Evolutionary conservation across 768 basidiomycete species (phyloP).

Genomic region (Hypholoma sublateritium): DNA sequence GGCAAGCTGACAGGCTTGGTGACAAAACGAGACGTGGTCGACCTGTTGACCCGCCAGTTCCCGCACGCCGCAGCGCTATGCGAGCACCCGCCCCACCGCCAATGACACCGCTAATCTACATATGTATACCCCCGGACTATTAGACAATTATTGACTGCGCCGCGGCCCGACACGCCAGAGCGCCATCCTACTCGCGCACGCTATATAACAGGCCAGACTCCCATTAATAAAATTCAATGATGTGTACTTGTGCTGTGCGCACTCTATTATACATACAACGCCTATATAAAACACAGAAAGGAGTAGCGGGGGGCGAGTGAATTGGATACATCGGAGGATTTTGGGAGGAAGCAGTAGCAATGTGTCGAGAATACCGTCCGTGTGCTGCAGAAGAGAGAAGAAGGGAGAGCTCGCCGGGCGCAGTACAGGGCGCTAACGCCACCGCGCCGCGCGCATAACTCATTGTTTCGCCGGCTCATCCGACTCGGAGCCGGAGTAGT

Average conservation of each 20-base stretch:
- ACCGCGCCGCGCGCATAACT: not conserved
- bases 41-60: constrained; percentile 57
- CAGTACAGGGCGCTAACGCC: not conserved
- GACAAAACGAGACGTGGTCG: constrained; percentile 67
- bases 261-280: constrained; percentile 18
- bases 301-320: not conserved
- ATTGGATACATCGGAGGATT: not conserved
- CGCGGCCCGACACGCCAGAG: no score
- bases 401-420: not conserved
- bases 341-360: not conserved
- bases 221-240: not conserved
- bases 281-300: not conserved
- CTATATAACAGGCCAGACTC: not conserved
- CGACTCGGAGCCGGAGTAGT: constrained; percentile 31
- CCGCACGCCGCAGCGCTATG: constrained; percentile 47
- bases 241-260: not conserved
- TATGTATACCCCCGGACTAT: no score
- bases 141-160: no score
- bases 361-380: not conserved
- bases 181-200: not conserved
- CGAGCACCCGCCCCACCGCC: constrained; percentile 12
- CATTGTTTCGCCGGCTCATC: constrained; percentile 3
- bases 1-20: constrained; percentile 65
- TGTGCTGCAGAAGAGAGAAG: not conserved
- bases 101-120: constrained; percentile 6